phyloP scores from a whole-genome alignment of 306 rosid species.

The Urtica urens region DNA sequence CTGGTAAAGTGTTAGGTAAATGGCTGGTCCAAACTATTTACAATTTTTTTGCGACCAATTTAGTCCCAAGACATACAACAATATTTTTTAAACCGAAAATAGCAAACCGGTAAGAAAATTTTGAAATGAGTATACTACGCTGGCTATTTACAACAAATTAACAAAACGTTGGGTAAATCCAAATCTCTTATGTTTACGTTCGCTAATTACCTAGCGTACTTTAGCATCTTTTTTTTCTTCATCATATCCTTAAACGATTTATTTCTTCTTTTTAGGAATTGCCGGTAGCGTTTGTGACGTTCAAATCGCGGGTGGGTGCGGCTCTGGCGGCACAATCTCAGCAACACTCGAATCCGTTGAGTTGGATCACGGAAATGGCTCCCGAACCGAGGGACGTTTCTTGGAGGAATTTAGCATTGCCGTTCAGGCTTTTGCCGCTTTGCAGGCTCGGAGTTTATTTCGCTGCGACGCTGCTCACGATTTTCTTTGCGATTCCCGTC shows the following conservation, averaged over 20 bases:
- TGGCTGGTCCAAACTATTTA: no score
- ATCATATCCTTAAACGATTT: neutral
- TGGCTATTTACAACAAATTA: no score
- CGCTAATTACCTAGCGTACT: no score
- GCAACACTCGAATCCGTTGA: slow-evolving; percentile 66
- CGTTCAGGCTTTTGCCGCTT: slow-evolving; percentile 49
- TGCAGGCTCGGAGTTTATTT: slow-evolving; percentile 44
- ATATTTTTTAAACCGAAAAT: no score
- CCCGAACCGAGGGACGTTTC: slow-evolving; percentile 90
- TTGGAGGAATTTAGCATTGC: slow-evolving; percentile 71
- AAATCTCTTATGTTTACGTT: no score
- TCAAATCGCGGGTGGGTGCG: slow-evolving; percentile 70
- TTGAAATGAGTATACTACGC: no score
- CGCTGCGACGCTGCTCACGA: slow-evolving; percentile 62
- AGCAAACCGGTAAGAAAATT: no score
- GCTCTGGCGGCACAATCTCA: slow-evolving; percentile 62
- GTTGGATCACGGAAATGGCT: slow-evolving; percentile 71
- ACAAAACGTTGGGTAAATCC: no score
- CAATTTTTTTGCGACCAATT: no score
- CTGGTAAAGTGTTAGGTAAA: no score
- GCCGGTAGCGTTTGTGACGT: slow-evolving; percentile 70
- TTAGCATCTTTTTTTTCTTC: neutral
- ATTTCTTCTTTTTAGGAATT: slow-evolving; percentile 44
- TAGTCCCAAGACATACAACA: no score
- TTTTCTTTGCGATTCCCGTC: slow-evolving; percentile 84